Conservation (phyloP, 148 eudicot genomes). For the Agrostemma githago region DNA sequence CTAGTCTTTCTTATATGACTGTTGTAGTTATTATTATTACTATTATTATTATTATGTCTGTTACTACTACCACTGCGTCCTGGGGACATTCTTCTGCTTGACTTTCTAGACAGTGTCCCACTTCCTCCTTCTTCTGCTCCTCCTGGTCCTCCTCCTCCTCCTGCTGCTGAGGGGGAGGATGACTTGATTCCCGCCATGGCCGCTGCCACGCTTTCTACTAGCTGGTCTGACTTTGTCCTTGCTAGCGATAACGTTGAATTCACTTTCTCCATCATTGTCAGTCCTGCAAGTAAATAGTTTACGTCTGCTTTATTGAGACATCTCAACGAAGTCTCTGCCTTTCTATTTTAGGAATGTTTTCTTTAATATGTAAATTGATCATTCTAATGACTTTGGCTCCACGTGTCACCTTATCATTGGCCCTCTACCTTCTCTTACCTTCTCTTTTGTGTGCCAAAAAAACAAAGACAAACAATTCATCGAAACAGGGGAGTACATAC, state of each 20-base stretch:
- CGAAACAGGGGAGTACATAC: too few relatives aligned
- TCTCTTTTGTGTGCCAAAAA: too few relatives aligned
- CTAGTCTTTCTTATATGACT: slow-evolving; percentile 79
- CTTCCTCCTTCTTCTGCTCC: slow-evolving; percentile 27
- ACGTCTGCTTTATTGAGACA: too few relatives aligned
- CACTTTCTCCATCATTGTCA: slow-evolving; percentile 45
- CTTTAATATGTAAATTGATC: too few relatives aligned
- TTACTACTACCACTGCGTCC: slow-evolving; percentile 29
- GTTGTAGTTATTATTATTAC: slow-evolving; percentile 30
- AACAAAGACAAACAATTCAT: too few relatives aligned
- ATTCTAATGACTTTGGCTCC: too few relatives aligned
- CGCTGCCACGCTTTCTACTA: slow-evolving; percentile 50
- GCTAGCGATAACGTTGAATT: slow-evolving; percentile 38
- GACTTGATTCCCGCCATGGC: slow-evolving; percentile 48
- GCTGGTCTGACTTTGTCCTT: slow-evolving; percentile 76
- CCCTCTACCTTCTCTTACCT: too few relatives aligned
- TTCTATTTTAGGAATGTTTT: too few relatives aligned
- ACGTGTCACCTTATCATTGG: too few relatives aligned
- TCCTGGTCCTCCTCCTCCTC: background rate
- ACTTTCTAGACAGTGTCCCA: slow-evolving; percentile 37
- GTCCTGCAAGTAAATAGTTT: too few relatives aligned
- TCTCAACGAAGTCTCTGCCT: too few relatives aligned
- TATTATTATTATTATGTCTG: too few relatives aligned
- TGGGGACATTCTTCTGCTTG: slow-evolving; percentile 42
- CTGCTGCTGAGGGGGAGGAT: slow-evolving; percentile 29